phyloP scores from a whole-genome alignment of 192 early-diverging fungal species.

The Spinellus fusiger region DNA sequence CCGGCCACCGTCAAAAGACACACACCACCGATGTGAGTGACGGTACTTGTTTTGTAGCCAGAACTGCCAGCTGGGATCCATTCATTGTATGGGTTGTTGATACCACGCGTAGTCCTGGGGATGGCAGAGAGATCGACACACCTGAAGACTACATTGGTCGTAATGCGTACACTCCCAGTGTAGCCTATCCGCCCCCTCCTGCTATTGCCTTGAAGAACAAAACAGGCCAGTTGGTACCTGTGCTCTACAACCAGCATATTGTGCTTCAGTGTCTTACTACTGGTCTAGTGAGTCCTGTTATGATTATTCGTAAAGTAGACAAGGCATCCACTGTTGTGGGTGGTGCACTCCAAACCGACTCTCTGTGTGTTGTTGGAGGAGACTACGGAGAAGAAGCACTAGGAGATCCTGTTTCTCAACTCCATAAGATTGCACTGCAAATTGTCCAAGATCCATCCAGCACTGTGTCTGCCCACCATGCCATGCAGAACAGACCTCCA shows the following conservation, averaged over 20 bases:
- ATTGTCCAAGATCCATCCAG: conserved; percentile 48
- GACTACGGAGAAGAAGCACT: conserved; percentile 47
- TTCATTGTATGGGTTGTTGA: conserved; percentile 83
- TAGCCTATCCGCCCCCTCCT: conserved; percentile 65
- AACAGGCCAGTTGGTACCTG: conserved; percentile 55
- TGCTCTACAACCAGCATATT: conserved; percentile 83
- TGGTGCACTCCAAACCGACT: conserved; percentile 37
- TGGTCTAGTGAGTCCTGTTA: conserved; percentile 71
- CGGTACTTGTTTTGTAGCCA: conserved; percentile 67
- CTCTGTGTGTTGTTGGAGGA: conserved; percentile 11
- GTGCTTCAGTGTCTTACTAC: conserved; percentile 86
- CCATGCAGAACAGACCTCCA: not conserved
- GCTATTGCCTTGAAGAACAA: conserved; percentile 65
- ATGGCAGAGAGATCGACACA: conserved; percentile 32
- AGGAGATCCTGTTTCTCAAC: conserved; percentile 81
- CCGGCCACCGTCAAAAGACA: conserved; percentile 14
- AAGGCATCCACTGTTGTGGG: conserved; percentile 74
- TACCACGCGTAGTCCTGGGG: conserved; percentile 45
- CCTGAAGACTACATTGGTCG: conserved; percentile 47
- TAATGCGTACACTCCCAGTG: conserved; percentile 30
- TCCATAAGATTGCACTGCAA: conserved; percentile 90
- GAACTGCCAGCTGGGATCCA: conserved; percentile 79
- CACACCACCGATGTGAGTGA: conserved; percentile 11
- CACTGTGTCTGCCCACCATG: conserved; percentile 3
- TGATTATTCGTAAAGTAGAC: conserved; percentile 83